These are phyloP conservation scores for Herpetomonas muscarum DNA, from an alignment of 208 protist species.

Conservation along the genomic window DNA sequence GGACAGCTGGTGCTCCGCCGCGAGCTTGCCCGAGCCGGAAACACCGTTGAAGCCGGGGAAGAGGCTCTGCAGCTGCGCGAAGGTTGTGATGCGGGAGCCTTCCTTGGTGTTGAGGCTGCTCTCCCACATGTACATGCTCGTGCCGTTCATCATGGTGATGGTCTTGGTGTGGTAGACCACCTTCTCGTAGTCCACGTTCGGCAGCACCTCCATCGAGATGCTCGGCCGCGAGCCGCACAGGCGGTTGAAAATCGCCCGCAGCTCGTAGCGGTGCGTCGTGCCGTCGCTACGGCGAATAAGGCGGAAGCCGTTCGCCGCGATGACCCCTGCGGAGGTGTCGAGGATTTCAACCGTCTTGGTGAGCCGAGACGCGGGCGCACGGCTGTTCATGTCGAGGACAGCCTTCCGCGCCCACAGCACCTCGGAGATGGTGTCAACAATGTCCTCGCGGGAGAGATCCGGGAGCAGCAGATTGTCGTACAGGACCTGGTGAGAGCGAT, in stretches of 20 bases:
- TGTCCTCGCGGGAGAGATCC: conserved; percentile 14
- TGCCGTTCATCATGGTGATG: conserved; percentile 25
- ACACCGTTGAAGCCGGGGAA: conserved; percentile 72
- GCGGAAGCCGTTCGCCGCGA: conserved; percentile 50
- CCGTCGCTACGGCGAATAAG: conserved; percentile 37
- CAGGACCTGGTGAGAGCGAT: conserved; percentile 45
- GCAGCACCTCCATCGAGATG: conserved; percentile 74
- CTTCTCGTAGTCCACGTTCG: conserved; percentile 82
- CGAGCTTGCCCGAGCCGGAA: conserved; percentile 12
- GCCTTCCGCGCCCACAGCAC: conserved; percentile 19
- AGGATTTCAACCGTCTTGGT: conserved; percentile 40
- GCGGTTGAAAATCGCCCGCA: conserved; percentile 49
- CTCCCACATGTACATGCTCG: conserved; percentile 46
- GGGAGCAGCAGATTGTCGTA: conserved; percentile 30
- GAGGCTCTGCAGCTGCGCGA: conserved; percentile 62
- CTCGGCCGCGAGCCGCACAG: conserved; percentile 48
- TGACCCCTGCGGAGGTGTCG: conserved; percentile 38
- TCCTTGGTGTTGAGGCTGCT: conserved; percentile 62
- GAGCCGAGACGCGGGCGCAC: conserved; percentile 13
- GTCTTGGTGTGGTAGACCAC: conserved; percentile 44
- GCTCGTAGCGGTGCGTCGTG: conserved; percentile 33
- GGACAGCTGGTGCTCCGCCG: conserved; percentile 17
- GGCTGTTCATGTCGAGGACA: conserved; percentile 14
- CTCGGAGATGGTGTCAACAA: conserved; percentile 22
- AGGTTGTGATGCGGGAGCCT: conserved; percentile 45